Base-by-base conservation (phyloP, 345 rosid species). In the Passiflora organensis region DNA sequence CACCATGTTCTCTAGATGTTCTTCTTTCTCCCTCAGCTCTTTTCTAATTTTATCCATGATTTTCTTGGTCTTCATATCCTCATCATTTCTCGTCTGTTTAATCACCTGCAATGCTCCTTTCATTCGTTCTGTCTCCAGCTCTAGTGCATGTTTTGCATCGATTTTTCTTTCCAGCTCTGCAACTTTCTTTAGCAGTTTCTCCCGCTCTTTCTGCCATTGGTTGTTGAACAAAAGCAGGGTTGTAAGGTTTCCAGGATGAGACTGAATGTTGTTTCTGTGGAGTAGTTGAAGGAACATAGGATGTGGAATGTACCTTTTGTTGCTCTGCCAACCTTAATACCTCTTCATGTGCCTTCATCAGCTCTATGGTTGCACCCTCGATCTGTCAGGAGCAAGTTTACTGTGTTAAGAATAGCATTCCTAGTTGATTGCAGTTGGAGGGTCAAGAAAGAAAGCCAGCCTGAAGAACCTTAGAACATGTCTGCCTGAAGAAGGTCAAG, bases 321-420 rank as follows among this genome's bases (percentile, higher is more conserved):
- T 64, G 74, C 66, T 81, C 73, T 21, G 81, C 96, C 75, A 91
- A 45, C 62, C 44, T 80, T 52, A 71, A 53, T 64, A 83, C 25
- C 11, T 55, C 73, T 54, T 71, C 77, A 52, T 85, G 78, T 20
- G 75, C 89, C 72, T 83, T 85, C 24, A 64, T 66, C 66, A 87
- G 95, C 80, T 85, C 97, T 78, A 72, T 25, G 43, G 68, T 73
- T 55, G 94, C 95, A 60, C 42, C 77, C 60, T 74, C 74, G 68
- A 78, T 78, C 97, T 91, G 64, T 44, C n/a, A n/a, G n/a, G n/a
- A n/a, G n/a, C n/a, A n/a, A n/a, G n/a, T n/a, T n/a, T n/a, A n/a
- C n/a, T n/a, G n/a, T n/a, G n/a, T n/a, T n/a, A n/a, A n/a, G n/a
- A n/a, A n/a, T n/a, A n/a, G n/a, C n/a, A n/a, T n/a, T n/a, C n/a